phyloP scores from a whole-genome alignment of 176 grass and related monocot species.

The Chloris gayana region DNA sequence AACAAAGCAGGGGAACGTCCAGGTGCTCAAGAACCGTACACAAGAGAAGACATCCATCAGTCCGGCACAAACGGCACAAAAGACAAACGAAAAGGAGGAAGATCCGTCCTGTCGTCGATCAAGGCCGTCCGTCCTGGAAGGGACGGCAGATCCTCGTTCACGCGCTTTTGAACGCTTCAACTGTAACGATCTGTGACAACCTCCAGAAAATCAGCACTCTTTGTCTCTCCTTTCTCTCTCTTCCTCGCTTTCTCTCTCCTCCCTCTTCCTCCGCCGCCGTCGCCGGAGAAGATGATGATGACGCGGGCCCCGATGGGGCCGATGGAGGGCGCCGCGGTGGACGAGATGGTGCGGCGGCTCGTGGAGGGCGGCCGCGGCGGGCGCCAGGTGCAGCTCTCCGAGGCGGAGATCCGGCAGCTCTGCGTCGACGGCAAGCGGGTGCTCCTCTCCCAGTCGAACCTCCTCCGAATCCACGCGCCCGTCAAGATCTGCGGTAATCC shows the following conservation, averaged over 20 bases:
- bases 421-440: slow-evolving; percentile 89
- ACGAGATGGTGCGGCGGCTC: slow-evolving; percentile 71
- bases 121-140: background rate
- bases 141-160: slow-evolving; percentile 41
- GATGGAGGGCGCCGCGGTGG: slow-evolving; percentile 70
- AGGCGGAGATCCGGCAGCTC: slow-evolving; percentile 96
- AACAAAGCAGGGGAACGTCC: background rate
- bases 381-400: slow-evolving; percentile 82
- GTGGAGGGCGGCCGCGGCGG: slow-evolving; percentile 63
- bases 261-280: background rate
- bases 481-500: slow-evolving; percentile 90
- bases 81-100: background rate
- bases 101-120: background rate
- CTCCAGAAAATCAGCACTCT: background rate
- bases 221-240: background rate
- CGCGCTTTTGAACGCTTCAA: slow-evolving; percentile 63
- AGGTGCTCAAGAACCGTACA: background rate
- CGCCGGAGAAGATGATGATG: slow-evolving; percentile 69
- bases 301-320: slow-evolving; percentile 71
- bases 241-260: background rate
- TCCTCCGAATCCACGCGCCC: slow-evolving; percentile 71
- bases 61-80: background rate
- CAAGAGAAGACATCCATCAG: too few relatives aligned
- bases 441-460: slow-evolving; percentile 78
- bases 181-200: slow-evolving; percentile 18